Base-by-base conservation (phyloP, 768 basidiomycete genomes). In the Steccherinum ochraceum region DNA sequence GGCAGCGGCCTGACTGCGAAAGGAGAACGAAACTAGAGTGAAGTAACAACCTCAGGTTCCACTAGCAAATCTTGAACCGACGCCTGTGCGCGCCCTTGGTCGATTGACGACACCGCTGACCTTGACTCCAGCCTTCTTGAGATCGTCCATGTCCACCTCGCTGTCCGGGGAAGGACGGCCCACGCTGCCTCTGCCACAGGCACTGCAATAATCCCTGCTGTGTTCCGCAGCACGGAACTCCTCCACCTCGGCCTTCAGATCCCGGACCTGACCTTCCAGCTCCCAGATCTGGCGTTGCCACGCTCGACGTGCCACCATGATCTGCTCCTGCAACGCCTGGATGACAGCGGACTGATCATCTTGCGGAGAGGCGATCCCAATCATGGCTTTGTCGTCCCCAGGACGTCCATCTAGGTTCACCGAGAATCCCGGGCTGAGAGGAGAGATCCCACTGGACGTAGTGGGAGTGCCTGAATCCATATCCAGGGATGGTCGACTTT, bases 201-300 rank as follows among this genome's bases (percentile, higher is more conserved):
- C 61, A 3, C 76, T 70, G 63, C 88, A 91, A 50, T 76, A 78
- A 10, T 69, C 69, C 43, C 67, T 63, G 5, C 57, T 62, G 12
- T 55, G 54, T 39, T 73, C 73, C 13, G 57, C 63, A 23, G 65
- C 66, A 44, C 74, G 79, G 40, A 83, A 66, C 21, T 73, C 76
- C 26, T 84, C 81, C 26, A 91, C 63, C 63, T 90, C 85, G 18
- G 76, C 72, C 55, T 85, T 83, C 51, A 92, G 69, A 61, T 84
- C 83, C 45, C 78, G 77, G 42, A 91, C 77, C 61, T 86, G 84
- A 12, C 78, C 77, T 60, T 86, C 86, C 46, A 91, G 68, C 60
- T 89, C 88, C 82, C 77, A 81, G 46, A 89, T 76, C 52, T 86
- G 82, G 51, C 72, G 77, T 59, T 87, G 84, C 83, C 84, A 89